Base-by-base conservation (phyloP, 768 basidiomycete species). In the Tulasnella calospora region DNA sequence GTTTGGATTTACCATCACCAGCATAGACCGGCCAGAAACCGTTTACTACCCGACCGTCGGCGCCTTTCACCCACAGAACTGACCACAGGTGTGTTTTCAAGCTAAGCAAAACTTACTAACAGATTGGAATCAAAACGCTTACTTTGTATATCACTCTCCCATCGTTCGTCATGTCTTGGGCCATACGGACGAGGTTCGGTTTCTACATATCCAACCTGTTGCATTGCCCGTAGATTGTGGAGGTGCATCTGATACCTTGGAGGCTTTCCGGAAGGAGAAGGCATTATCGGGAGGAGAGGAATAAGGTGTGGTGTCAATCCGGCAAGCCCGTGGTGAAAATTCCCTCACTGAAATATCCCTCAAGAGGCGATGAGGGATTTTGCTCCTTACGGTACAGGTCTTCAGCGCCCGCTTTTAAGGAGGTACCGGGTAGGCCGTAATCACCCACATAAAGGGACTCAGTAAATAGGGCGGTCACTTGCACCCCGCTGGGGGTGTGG, bases 261-360 rank as follows among this genome's bases (percentile, higher is more conserved):
- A 67, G 61, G 61, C 61, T 67, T 67, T 67, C 61, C 61, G 17
- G 61, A 67, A 67, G 61, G 30, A 67, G 30, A 27, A 30, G 61
- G 61, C 61, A 67, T 67, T 67, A 3, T 67, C 35, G 61, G 30
- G 61, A 67, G 61, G 61, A 27, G 61, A 67, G 61, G 61, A 67
- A 67, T 23, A 67, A 67, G 61, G 61, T 67, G 61, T 67, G 61
- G 61, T 35, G 61, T 67, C 17, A 67, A 67, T 67, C 13, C 17
- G 61, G 61, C 9, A 67, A 30, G 61, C 19, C 21, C 21, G 51
- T 19, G 61, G 30, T 67, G 30, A 7, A 30, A 67, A 67, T 67
- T 67, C 61, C 61, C 61, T 67, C 61, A 67, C 61, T 67, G 23
- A 27, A 67, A 67, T 67, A 67, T 67, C 61, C 61, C 61, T 67